A percentile compares a stretch with the other conserved stretches of the same genome.
These are phyloP conservation scores for Spizellomyces punctatus DNA, from an alignment of 192 early-diverging fungal species.

Conservation along the genomic window DNA sequence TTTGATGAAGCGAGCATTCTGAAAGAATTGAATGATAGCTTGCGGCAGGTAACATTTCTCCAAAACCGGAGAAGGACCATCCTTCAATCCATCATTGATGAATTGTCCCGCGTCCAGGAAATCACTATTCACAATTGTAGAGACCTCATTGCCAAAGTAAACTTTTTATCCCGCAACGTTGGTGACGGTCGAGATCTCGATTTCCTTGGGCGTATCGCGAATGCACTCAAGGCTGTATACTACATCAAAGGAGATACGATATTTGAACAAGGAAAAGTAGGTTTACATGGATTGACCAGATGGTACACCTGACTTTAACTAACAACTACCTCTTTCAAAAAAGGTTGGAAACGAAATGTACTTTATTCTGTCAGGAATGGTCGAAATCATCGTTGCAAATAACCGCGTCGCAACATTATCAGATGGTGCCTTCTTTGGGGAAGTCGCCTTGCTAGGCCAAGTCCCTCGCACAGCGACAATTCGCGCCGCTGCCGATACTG, in stretches of 20 bases:
- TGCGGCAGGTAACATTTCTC: slow-evolving; percentile 38
- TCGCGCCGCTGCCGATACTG: slow-evolving; percentile 28
- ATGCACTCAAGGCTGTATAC: slow-evolving; percentile 38
- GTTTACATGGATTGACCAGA: not conserved
- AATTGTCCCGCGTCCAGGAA: slow-evolving; percentile 22
- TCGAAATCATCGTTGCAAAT: slow-evolving; percentile 47
- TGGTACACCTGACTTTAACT: not conserved
- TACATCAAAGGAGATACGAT: slow-evolving; percentile 50
- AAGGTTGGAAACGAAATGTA: slow-evolving; percentile 57
- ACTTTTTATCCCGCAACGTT: slow-evolving; percentile 45
- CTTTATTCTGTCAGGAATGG: slow-evolving; percentile 50
- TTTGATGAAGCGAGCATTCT: slow-evolving; percentile 52
- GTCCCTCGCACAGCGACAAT: slow-evolving; percentile 50
- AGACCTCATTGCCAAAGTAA: slow-evolving; percentile 50
- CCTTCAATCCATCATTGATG: not conserved
- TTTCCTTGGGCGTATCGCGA: slow-evolving; percentile 49
- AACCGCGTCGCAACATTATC: slow-evolving; percentile 37
- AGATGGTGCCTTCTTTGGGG: slow-evolving; percentile 34
- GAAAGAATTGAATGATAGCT: slow-evolving; percentile 47
- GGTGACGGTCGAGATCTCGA: slow-evolving; percentile 46
- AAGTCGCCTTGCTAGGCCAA: slow-evolving; percentile 50
- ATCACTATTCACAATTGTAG: slow-evolving; percentile 54
- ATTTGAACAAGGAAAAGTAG: slow-evolving; percentile 49
- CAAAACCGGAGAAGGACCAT: not conserved
- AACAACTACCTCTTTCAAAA: slow-evolving; percentile 1